Evolutionary conservation across 495 filamentous ascomycete genomes (phyloP).

Genomic region (Cryomyces minteri): DNA sequence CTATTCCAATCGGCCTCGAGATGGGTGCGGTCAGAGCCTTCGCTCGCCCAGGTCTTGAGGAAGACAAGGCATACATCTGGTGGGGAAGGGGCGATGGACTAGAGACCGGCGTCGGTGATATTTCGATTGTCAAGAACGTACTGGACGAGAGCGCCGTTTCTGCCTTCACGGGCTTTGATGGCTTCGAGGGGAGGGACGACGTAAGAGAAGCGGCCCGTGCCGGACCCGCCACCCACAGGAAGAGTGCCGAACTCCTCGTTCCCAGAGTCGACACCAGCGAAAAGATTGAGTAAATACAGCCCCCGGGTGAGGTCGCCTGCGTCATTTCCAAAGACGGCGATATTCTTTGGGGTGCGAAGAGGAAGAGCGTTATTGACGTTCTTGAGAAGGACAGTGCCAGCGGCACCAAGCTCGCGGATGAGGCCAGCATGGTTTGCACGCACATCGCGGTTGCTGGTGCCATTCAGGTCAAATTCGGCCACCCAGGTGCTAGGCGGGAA

Average conservation of each 20-base stretch:
- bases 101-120: constrained; percentile 14
- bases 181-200: constrained; percentile 39
- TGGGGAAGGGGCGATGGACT: constrained; percentile 6
- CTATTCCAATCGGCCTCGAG: constrained; percentile 28
- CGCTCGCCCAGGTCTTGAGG: constrained; percentile 34
- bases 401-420: constrained; percentile 38
- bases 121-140: constrained; percentile 23
- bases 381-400: constrained; percentile 43
- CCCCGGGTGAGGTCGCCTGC: constrained; percentile 26
- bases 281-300: constrained; percentile 17
- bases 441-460: constrained; percentile 23
- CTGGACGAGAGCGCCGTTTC: constrained; percentile 18
- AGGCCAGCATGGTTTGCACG: constrained; percentile 27
- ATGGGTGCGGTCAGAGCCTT: constrained; percentile 31
- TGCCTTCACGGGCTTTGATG: constrained; percentile 22
- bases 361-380: constrained; percentile 37
- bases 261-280: constrained; percentile 24
- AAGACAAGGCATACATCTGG: constrained; percentile 33
- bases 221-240: constrained; percentile 39
- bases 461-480: constrained; percentile 12
- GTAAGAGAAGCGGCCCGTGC: constrained; percentile 31
- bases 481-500: constrained; percentile 1
- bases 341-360: constrained; percentile 28
- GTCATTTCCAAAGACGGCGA: constrained; percentile 46
- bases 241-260: constrained; percentile 38